Percentiles rank a stretch among this genome's conserved stretches.
These are phyloP conservation scores for Scutellaria baicalensis DNA, from an alignment of 257 asterid genomes.

Conservation along the genomic window DNA sequence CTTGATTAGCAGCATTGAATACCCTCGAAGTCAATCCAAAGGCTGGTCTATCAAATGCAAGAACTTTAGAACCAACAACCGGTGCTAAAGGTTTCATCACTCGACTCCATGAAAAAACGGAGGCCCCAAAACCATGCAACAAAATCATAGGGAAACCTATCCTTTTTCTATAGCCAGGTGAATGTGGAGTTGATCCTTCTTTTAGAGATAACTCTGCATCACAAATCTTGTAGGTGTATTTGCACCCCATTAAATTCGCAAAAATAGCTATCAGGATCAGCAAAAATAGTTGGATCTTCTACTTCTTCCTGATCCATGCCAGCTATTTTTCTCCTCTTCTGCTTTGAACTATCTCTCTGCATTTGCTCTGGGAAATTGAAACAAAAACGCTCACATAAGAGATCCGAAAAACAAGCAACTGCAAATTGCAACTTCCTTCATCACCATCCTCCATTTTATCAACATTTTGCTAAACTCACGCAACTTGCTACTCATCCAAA, in stretches of 20 bases:
- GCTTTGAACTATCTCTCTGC: slow-evolving; percentile 28
- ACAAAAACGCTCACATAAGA: neutral
- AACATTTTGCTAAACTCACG: neutral
- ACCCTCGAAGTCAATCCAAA: slow-evolving; percentile 88
- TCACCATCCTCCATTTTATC: neutral
- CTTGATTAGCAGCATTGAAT: slow-evolving; percentile 22
- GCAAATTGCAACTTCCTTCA: neutral
- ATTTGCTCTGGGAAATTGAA: slow-evolving; percentile 39
- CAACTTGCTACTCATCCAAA: neutral
- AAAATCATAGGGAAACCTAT: slow-evolving; percentile 62
- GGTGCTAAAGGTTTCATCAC: slow-evolving; percentile 69
- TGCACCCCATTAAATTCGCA: slow-evolving; percentile 81
- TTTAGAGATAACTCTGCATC: slow-evolving; percentile 31
- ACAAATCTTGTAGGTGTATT: slow-evolving; percentile 78
- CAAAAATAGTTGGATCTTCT: slow-evolving; percentile 58
- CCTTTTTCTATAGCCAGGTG: slow-evolving; percentile 20
- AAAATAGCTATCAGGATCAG: slow-evolving; percentile 83
- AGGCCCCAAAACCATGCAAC: slow-evolving; percentile 96
- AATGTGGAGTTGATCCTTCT: slow-evolving; percentile 24
- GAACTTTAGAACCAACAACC: slow-evolving; percentile 55
- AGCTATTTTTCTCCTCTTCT: slow-evolving; percentile 24
- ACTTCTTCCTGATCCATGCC: slow-evolving; percentile 70
- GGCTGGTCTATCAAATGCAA: slow-evolving; percentile 97
- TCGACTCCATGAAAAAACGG: slow-evolving; percentile 76
- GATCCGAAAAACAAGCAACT: neutral